These are phyloP conservation scores for Psilocybe tampanensis DNA, from an alignment of 768 basidiomycete genomes.

Conservation along the genomic window DNA sequence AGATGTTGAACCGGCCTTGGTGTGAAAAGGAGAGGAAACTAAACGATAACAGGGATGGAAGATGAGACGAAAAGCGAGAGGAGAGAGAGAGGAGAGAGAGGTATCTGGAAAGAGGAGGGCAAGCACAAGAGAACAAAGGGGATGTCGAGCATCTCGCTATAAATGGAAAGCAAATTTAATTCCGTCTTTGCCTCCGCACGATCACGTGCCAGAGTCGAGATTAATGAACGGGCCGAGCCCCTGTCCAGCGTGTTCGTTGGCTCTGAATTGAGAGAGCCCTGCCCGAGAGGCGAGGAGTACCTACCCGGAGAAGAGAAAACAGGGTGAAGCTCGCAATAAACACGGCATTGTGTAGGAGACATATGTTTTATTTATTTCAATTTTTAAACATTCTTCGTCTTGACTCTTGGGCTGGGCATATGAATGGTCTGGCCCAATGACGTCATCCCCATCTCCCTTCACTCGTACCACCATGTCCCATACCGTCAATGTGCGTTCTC, in stretches of 20 bases:
- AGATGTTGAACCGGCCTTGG: not conserved
- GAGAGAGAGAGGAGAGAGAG: not conserved
- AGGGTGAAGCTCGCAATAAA: too few relatives aligned
- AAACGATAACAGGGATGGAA: not conserved
- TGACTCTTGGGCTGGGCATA: too few relatives aligned
- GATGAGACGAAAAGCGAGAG: not conserved
- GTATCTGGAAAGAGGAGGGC: conserved; percentile 4
- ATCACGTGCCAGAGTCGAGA: not conserved
- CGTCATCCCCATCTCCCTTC: conserved; percentile 16
- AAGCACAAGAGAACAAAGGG: conserved; percentile 1
- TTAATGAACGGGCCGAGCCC: not conserved
- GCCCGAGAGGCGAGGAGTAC: too few relatives aligned
- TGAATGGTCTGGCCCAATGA: conserved; percentile 12
- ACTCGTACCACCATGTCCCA: conserved; percentile 41
- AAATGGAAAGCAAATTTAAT: conserved; percentile 20
- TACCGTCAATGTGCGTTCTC: conserved; percentile 44
- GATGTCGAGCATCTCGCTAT: conserved; percentile 11
- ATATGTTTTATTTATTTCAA: too few relatives aligned
- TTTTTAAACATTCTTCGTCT: too few relatives aligned
- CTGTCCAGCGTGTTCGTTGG: too few relatives aligned
- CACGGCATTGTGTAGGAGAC: too few relatives aligned
- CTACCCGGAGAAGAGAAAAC: too few relatives aligned
- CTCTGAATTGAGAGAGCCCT: too few relatives aligned
- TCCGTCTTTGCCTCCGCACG: conserved; percentile 13
- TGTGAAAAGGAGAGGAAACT: not conserved